These are phyloP conservation scores for Diplocarpon mali DNA, from an alignment of 2,329 filamentous ascomycete genomes.

Conservation along the genomic window DNA sequence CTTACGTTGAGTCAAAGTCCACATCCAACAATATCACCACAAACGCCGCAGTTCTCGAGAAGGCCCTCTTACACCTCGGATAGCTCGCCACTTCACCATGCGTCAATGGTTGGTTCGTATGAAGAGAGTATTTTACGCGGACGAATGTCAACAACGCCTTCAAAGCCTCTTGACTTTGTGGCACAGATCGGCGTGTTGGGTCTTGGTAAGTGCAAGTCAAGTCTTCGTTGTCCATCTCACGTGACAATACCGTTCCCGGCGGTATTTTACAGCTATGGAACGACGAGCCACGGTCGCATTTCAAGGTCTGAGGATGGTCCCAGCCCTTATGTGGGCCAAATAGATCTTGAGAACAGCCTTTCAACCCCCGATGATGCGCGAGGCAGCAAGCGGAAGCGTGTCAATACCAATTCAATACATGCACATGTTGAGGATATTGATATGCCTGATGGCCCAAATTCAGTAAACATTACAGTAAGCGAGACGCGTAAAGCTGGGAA, in stretches of 20 bases:
- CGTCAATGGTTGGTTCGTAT: conserved; percentile 94
- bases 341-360: conserved; percentile 80
- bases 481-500: conserved; percentile 40
- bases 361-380: conserved; percentile 36
- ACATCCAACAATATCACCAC: conserved; percentile 32
- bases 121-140: conserved; percentile 93
- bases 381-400: conserved; percentile 31
- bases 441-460: conserved; percentile 14
- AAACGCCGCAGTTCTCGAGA: conserved; percentile 43
- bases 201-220: conserved; percentile 77
- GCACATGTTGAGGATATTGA: conserved; percentile 17
- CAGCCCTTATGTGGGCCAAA: conserved; percentile 88
- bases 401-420: conserved; percentile 12
- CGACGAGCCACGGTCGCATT: conserved; percentile 45
- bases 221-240: conserved; percentile 75
- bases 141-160: conserved; percentile 93
- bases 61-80: conserved; percentile 65
- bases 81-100: conserved; percentile 68
- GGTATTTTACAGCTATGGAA: conserved; percentile 89
- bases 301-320: conserved; percentile 70
- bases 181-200: conserved; percentile 93
- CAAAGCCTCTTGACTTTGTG: conserved; percentile 82
- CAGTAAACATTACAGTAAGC: conserved; percentile 24
- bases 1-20: conserved; percentile 48
- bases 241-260: conserved; percentile 86